Evolutionary conservation across 345 rosid species (phyloP), one percentile per base, ranked within the genome.

Genomic region (Hevea brasiliensis): DNA sequence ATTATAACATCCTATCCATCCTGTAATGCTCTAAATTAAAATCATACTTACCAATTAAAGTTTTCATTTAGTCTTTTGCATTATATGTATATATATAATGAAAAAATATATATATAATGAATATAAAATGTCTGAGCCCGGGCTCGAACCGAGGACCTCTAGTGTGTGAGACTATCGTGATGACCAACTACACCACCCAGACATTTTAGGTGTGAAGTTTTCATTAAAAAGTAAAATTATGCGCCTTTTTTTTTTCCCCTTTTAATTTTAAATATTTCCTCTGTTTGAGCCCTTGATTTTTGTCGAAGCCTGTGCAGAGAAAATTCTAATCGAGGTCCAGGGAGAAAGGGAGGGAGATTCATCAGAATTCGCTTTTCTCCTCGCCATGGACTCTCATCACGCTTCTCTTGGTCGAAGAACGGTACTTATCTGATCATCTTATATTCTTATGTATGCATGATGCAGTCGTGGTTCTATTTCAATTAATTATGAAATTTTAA

Each of bases 361-460:
- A 27, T 59, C 23, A 64, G 56, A 7, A 62, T 54, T 70, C 23
- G 24, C 57, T 37, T 20, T 27, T 66, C 61, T 67, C 54, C 69
- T 32, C 13, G 76, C 68, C 65, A 91, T 89, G 99, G 89, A 88
- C 29, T 61, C 89, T 68, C 96, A 73, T 61, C 99, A 92, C 67
- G 96, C 99, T 64, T 84, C 98, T 40, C 87, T 92, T 9, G 99
- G 97, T 65, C 98, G 99, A 70, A 89, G 99, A 80, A 91, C 99
- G 81, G 99, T 95, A 81, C 51, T 59, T 7, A 51, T 65, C 40
- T 21, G 12, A n/a, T 68, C 74, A 8, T 24, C 59, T 7, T 55
- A 42, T 24, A 21, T 37, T n/a, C 35, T 55, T 32, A n/a, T n/a
- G n/a, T 4, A 32, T 4, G 37, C 2, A 32, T 32, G 37, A 32